A percentile compares a stretch with the other conserved stretches of the same genome.
Conservation (phyloP, 2,329 filamentous ascomycete species). For the Calonectria leucothoes region DNA sequence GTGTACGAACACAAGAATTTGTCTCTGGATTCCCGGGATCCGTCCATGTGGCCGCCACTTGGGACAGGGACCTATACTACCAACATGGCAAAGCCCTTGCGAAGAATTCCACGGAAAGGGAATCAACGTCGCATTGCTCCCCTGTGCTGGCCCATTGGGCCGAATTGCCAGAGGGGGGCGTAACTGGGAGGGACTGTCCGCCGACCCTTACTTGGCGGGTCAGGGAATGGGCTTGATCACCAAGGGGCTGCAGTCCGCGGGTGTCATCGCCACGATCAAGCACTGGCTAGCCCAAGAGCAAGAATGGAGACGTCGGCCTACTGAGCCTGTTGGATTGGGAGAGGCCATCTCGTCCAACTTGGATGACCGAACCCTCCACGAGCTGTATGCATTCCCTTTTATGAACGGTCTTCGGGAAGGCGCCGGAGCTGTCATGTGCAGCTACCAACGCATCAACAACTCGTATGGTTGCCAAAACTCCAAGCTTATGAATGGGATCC, state of each 20-base stretch:
- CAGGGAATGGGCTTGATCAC: conserved; percentile 78
- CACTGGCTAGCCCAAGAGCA: conserved; percentile 82
- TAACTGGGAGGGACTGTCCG: conserved; percentile 76
- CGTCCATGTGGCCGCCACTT: neutral
- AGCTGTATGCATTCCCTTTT: conserved; percentile 84
- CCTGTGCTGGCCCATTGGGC: conserved; percentile 60
- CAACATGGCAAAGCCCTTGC: neutral
- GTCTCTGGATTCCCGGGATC: neutral
- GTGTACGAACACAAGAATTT: neutral
- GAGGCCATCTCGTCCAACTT: conserved; percentile 71
- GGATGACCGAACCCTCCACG: conserved; percentile 80
- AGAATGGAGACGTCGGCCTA: conserved; percentile 62
- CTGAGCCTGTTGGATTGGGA: conserved; percentile 64
- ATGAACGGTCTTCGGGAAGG: conserved; percentile 77
- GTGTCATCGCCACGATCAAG: conserved; percentile 86
- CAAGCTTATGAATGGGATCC: conserved; percentile 77
- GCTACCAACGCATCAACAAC: conserved; percentile 84
- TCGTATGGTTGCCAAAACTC: conserved; percentile 85
- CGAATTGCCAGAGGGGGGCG: conserved; percentile 59
- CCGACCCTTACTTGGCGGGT: conserved; percentile 81
- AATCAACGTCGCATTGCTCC: conserved; percentile 75
- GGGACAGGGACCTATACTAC: neutral
- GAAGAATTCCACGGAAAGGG: conserved; percentile 68
- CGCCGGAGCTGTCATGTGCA: conserved; percentile 73
- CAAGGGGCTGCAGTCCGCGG: conserved; percentile 83